These are phyloP conservation scores for Pistacia atlantica DNA, from an alignment of 345 rosid species.

Conservation along the genomic window DNA sequence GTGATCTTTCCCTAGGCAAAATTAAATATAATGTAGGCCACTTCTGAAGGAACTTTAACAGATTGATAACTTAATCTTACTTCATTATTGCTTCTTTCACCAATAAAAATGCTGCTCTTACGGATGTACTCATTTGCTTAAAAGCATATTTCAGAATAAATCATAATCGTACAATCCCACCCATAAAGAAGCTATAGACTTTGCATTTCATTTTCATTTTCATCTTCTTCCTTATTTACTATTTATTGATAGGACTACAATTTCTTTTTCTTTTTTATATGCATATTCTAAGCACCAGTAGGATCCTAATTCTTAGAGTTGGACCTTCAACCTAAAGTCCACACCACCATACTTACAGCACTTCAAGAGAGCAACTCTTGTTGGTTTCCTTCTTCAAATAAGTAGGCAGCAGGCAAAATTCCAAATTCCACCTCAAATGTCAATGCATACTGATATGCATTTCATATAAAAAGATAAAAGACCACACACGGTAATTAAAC, in stretches of 20 bases:
- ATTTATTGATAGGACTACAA: too few relatives aligned
- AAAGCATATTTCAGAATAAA: not conserved
- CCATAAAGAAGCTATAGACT: not conserved
- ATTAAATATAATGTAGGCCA: not conserved
- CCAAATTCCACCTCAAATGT: not conserved
- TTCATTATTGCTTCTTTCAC: not conserved
- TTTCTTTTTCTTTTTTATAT: too few relatives aligned
- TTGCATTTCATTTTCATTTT: too few relatives aligned
- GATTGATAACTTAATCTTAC: not conserved
- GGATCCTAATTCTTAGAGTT: too few relatives aligned
- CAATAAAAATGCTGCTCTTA: not conserved
- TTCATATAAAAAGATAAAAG: not conserved
- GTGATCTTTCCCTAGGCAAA: not conserved
- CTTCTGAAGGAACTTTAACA: not conserved
- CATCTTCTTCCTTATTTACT: not conserved
- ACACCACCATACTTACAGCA: too few relatives aligned
- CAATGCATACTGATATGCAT: not conserved
- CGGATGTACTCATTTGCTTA: not conserved
- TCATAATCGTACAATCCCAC: not conserved
- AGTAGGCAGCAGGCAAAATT: too few relatives aligned
- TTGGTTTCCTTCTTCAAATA: too few relatives aligned
- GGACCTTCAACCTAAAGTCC: too few relatives aligned
- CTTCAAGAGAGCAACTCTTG: too few relatives aligned
- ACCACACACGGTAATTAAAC: constrained; percentile 33
- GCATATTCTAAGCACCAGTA: too few relatives aligned